Conservation (phyloP, 164 flowering plant species). For the Vitis rupestris region DNA sequence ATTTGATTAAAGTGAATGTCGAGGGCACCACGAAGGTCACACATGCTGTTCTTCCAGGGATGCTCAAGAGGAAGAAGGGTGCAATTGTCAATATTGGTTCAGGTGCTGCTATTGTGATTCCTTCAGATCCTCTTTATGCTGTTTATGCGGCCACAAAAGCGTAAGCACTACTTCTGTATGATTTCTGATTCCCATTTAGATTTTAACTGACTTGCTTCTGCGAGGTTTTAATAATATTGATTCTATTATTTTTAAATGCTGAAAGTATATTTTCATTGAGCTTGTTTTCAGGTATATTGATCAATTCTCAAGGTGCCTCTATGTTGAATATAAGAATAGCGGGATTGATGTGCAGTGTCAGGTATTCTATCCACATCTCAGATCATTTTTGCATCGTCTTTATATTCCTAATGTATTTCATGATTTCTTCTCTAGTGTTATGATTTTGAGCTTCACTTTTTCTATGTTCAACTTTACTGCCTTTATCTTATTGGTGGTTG, state of each 20-base stretch:
- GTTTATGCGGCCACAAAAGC: conserved; percentile 94
- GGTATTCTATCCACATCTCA: conserved; percentile 19
- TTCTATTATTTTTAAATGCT: neutral
- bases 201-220: neutral
- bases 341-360: conserved; percentile 60
- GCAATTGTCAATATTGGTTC: conserved; percentile 95
- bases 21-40: conserved; percentile 85
- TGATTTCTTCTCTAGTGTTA: neutral
- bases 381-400: neutral
- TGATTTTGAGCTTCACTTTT: neutral
- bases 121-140: conserved; percentile 84
- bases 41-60: conserved; percentile 67
- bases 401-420: neutral
- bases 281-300: conserved; percentile 36
- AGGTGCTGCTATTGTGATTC: conserved; percentile 74
- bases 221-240: neutral
- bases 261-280: neutral
- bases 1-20: conserved; percentile 70
- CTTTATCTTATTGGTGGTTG: too few species aligned
- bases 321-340: conserved; percentile 42
- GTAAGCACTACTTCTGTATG: conserved; percentile 35
- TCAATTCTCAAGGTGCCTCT: conserved; percentile 43
- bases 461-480: too few species aligned
- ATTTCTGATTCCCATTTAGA: neutral
- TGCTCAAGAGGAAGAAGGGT: conserved; percentile 84